Evolutionary conservation across 208 protist species (phyloP).

Genomic region (Eutreptiella sp.): DNA sequence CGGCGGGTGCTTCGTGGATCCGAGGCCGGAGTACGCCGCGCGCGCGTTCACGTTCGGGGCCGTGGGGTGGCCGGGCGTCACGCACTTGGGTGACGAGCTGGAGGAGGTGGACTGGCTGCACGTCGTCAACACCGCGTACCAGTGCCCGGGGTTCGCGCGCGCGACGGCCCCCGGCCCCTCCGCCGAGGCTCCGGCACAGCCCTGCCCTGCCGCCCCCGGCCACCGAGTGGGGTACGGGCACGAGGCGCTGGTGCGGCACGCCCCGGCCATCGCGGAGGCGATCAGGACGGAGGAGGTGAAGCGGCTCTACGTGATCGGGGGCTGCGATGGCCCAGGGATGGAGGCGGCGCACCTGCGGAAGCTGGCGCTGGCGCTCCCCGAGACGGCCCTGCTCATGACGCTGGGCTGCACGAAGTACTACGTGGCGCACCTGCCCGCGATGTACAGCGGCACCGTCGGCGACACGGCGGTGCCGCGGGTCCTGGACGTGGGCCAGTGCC

Average conservation of each 20-base stretch:
- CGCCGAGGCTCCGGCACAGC: not conserved
- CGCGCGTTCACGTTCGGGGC: conserved; percentile 50
- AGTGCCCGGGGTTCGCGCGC: conserved; percentile 34
- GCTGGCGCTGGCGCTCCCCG: conserved; percentile 37
- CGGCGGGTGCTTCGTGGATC: conserved; percentile 71
- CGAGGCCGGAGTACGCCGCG: conserved; percentile 48
- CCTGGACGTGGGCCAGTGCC: conserved; percentile 79
- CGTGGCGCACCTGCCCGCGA: conserved; percentile 50
- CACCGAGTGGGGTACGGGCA: conserved; percentile 46
- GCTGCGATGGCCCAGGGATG: conserved; percentile 65
- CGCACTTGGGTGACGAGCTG: conserved; percentile 1
- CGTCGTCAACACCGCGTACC: conserved; percentile 45
- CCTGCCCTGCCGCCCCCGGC: not conserved
- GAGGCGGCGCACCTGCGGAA: conserved; percentile 59
- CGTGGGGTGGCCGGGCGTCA: conserved; percentile 41
- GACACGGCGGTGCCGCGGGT: conserved; percentile 58
- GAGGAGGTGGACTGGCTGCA: conserved; percentile 31
- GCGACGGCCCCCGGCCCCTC: not conserved
- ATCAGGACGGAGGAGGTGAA: conserved; percentile 64
- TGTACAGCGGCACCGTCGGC: conserved; percentile 34
- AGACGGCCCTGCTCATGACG: conserved; percentile 59
- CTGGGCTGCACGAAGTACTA: conserved; percentile 70
- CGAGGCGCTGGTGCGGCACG: conserved; percentile 28
- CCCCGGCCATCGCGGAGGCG: conserved; percentile 43
- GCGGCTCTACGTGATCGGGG: conserved; percentile 67